A percentile compares a stretch with the other conserved stretches of the same genome.
phyloP scores from a whole-genome alignment of 1,284 basidiomycete genomes.

The Sanguinoderma infundibulare region DNA sequence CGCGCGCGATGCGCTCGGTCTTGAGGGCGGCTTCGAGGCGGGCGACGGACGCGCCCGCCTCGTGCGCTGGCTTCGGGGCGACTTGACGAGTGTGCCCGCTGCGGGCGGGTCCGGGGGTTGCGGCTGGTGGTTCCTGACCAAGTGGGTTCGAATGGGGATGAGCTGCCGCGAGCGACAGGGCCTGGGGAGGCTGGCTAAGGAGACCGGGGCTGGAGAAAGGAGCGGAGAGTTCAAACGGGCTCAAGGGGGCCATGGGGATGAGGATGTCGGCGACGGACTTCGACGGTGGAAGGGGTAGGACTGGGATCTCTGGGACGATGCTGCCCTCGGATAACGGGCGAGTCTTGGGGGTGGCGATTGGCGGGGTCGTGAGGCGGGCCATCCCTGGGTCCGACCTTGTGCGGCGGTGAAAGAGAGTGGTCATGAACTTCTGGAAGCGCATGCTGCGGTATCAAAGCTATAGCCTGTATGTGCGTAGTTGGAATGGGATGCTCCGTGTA shows the following conservation, averaged over 20 bases:
- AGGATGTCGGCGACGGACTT: constrained; percentile 12
- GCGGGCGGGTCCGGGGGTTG: not conserved
- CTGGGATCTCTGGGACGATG: not conserved
- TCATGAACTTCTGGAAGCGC: constrained; percentile 38
- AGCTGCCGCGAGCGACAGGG: not conserved
- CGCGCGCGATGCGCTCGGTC: constrained; percentile 21
- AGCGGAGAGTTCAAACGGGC: not conserved
- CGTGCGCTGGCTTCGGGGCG: not conserved
- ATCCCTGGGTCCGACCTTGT: constrained; percentile 41
- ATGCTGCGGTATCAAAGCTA: constrained; percentile 26
- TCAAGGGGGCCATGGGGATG: constrained; percentile 11
- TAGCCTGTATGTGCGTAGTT: not conserved
- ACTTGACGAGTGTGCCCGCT: too few relatives aligned
- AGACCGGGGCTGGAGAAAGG: not conserved
- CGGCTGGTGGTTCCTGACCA: not conserved
- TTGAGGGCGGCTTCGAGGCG: constrained; percentile 23
- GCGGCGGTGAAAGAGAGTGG: constrained; percentile 40
- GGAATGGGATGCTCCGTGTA: not conserved
- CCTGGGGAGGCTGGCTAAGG: not conserved
- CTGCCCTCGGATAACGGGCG: constrained; percentile 33
- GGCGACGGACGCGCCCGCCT: constrained; percentile 10
- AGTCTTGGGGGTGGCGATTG: constrained; percentile 15
- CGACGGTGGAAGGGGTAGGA: not conserved
- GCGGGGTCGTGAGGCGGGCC: constrained; percentile 18
- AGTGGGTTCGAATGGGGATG: not conserved